Evolutionary conservation across 768 basidiomycete species (phyloP).

Genomic region (Serendipita indica): DNA sequence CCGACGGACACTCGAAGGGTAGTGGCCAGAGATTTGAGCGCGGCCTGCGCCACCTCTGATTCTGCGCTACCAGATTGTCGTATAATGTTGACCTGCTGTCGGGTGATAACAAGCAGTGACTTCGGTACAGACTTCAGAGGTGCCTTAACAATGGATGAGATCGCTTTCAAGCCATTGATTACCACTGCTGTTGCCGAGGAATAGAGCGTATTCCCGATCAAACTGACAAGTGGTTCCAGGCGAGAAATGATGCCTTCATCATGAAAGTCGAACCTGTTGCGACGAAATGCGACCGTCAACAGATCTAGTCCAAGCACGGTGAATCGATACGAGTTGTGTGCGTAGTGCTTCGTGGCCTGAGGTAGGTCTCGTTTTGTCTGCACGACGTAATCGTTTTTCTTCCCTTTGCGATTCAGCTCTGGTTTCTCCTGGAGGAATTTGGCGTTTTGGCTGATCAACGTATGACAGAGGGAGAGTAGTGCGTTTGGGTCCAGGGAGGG

Average conservation of each 20-base stretch:
- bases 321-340: slow-evolving; percentile 82
- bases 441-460: slow-evolving; percentile 81
- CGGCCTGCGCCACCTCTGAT: slow-evolving; percentile 77
- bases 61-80: slow-evolving; percentile 74
- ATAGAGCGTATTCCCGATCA: slow-evolving; percentile 86
- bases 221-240: slow-evolving; percentile 70
- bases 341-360: slow-evolving; percentile 50
- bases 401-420: slow-evolving; percentile 24
- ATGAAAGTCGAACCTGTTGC: slow-evolving; percentile 73
- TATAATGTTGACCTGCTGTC: slow-evolving; percentile 71
- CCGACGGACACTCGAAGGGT: slow-evolving; percentile 72
- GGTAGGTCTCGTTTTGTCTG: slow-evolving; percentile 56
- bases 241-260: slow-evolving; percentile 62
- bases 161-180: slow-evolving; percentile 58
- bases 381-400: slow-evolving; percentile 47
- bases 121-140: slow-evolving; percentile 61
- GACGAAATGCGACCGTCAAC: slow-evolving; percentile 72
- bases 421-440: slow-evolving; percentile 58
- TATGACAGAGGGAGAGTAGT: slow-evolving; percentile 69
- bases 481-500: slow-evolving; percentile 50
- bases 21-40: slow-evolving; percentile 69
- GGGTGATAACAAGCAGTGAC: slow-evolving; percentile 68
- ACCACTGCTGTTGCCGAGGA: slow-evolving; percentile 65
- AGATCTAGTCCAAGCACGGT: slow-evolving; percentile 85
- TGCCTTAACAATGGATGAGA: slow-evolving; percentile 67